A percentile compares a stretch with the other conserved stretches of the same genome.
These are phyloP conservation scores for Blattamonas nauphoetae DNA, from an alignment of 78 protist genomes.

Conservation along the genomic window DNA sequence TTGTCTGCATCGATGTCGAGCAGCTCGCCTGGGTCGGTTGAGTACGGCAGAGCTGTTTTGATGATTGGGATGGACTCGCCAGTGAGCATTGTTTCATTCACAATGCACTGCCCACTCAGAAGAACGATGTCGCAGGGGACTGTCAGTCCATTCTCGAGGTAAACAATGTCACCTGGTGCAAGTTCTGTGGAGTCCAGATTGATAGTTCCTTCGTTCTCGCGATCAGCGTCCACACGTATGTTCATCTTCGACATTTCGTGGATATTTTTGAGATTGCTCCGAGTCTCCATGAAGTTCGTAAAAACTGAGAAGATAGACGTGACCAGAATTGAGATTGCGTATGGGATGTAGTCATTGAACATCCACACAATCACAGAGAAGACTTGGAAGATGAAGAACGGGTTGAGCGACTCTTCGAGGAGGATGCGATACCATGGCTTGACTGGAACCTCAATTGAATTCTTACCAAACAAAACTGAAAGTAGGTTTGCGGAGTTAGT, in stretches of 20 bases:
- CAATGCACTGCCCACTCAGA: not conserved
- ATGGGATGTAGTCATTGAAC: slow-evolving; percentile 51
- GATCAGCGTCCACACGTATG: not conserved
- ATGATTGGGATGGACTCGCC: slow-evolving; percentile 36
- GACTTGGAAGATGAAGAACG: slow-evolving; percentile 75
- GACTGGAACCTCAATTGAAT: not conserved
- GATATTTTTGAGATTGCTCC: not conserved
- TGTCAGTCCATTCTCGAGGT: not conserved
- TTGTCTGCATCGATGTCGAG: not conserved
- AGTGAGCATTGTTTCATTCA: slow-evolving; percentile 4
- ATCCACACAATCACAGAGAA: slow-evolving; percentile 54
- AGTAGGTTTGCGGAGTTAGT: not conserved
- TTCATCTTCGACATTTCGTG: not conserved
- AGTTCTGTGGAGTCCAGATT: not conserved
- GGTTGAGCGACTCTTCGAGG: slow-evolving; percentile 44
- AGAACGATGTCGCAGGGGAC: slow-evolving; percentile 15
- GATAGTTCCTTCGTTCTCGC: not conserved
- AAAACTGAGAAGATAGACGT: slow-evolving; percentile 32
- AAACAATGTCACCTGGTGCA: slow-evolving; percentile 46
- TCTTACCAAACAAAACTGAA: not conserved
- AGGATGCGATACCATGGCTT: not conserved
- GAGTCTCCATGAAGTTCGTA: not conserved
- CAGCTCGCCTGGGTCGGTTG: not conserved
- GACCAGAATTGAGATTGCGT: slow-evolving; percentile 57
- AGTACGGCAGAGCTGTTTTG: slow-evolving; percentile 5